Base-by-base conservation (phyloP, 768 basidiomycete genomes). In the Mycena sanguinolenta region DNA sequence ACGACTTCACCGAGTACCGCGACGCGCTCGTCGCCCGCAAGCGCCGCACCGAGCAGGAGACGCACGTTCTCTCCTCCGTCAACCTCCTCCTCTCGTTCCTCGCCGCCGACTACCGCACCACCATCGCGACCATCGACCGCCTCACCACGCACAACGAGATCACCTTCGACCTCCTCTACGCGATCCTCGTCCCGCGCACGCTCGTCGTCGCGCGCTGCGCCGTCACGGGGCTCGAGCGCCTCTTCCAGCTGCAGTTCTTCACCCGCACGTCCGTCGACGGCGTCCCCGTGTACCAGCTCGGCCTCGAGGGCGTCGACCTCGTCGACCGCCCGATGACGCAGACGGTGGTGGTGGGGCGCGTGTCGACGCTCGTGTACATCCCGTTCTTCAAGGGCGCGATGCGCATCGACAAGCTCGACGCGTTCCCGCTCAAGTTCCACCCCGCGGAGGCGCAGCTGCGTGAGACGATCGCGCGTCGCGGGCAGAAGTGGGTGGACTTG, bases 131-230 rank as follows among this genome's bases (percentile, higher is more conserved):
- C 19, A 81, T 90, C 71, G 77, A 82, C 2, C 83, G 85, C 23
- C 84, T 91, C 50, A 86, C 81, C 10, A 73, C 84, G 1, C 88
- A 90, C 69, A 82, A 80, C 16, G 90, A 91, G 75, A 90, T 91
- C 72, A 87, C 87, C 4, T 90, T 83, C 73, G 84, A 87, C 16
- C 81, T 88, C 38, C 81, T 91, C 58, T 86, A 88, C 74, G 81
- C 86, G 17, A 82, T 92, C 69, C 83, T 89, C 54, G 83, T 89
- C 21, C 89, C 90, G 0, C 81, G 86, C 32, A 83, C 86, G 25
- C 76, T 87, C 55, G 79, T 91, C 73, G 83, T 87, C 36, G 84
- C 85, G 2, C 82, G 77, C 17, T 90, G 90, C 77, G 83, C 87
- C 23, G 80, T 87, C 53, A 90, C 89, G 0, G 85, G 85, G 23